Percentiles rank a stretch among this genome's conserved stretches.
Evolutionary conservation across 83 land plant species (phyloP).

Genomic region (Picea mariana): DNA sequence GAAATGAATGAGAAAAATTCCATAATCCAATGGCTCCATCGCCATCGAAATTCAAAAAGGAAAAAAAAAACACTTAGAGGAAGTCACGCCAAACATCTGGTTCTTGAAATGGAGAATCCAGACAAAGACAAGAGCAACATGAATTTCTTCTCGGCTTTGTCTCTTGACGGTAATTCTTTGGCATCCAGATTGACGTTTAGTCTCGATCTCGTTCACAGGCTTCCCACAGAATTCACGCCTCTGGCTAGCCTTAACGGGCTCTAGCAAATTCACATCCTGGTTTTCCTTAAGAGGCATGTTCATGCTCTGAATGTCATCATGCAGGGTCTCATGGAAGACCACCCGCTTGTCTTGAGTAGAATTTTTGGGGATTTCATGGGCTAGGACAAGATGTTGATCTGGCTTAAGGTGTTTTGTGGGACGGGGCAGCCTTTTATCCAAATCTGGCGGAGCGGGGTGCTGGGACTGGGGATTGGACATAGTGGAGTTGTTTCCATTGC

Average conservation of each 20-base stretch:
- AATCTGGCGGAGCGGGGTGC: no score
- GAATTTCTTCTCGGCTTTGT: background rate
- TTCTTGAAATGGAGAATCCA: no score
- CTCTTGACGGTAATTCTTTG: background rate
- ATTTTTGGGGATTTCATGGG: background rate
- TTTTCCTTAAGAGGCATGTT: slow-evolving; percentile 5
- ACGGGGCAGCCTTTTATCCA: no score
- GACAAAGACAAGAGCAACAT: no score
- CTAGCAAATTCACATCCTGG: background rate
- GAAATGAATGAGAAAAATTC: no score
- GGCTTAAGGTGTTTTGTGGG: background rate
- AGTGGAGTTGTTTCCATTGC: no score
- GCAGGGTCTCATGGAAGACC: slow-evolving; percentile 10
- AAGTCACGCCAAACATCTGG: no score
- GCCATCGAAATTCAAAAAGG: no score
- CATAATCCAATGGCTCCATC: no score
- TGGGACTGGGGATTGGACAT: no score
- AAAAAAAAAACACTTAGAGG: no score
- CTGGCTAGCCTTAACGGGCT: background rate
- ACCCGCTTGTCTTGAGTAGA: background rate
- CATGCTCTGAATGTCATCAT: background rate
- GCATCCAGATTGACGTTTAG: no score
- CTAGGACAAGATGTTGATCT: background rate
- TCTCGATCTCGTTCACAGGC: background rate
- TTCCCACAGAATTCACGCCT: background rate